Evolutionary conservation across 2,329 filamentous ascomycete species (phyloP), one percentile per base, ranked within the genome.

Genomic region (Cordyceps farinosa): DNA sequence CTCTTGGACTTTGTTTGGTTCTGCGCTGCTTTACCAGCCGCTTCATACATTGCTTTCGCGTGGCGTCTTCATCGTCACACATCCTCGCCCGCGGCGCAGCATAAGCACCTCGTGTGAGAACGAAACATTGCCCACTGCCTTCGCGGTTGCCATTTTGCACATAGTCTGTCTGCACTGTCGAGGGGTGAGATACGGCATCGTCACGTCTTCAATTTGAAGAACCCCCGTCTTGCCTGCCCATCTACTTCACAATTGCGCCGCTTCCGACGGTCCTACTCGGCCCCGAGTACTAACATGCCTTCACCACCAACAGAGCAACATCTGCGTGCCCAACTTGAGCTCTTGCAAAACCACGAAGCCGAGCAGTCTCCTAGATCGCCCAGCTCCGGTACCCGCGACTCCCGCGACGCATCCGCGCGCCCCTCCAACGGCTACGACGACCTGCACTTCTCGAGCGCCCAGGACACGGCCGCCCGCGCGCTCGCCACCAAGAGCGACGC

Each of bases 351-450:
- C 63, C 76, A 77, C 75, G 73, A 76, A 69, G 68, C 67, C 67
- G 70, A 73, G 61, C 66, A 72, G 48, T 68, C 75, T 29, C 53
- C 63, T 3, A 22, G 30, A 22, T 58, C 61, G 17, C 61, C 59
- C 44, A 53, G 42, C 34, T 54, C 56, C 42, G 60, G 51, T 15
- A 42, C 50, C 34, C 54, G 38, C 51, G 50, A 64, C 56, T 64
- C 57, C 22, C 55, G 56, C 48, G 56, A 61, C 55, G 38, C 51
- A 29, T 50, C 58, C 22, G 51, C 72, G 66, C 71, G 72, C 66
- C 68, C 75, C 44, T 69, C 75, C 69, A 80, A 82, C 79, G 80
- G 79, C 71, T 82, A 81, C 73, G 77, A 76, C 65, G 75, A 77
- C 63, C 68, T 77, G 63, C 68, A 74, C 55, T 70, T 72, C 62